A percentile compares a stretch with the other conserved stretches of the same genome.
phyloP scores from a whole-genome alignment of 371 early-diverging fungal species.

The Mucor velutinosus region DNA sequence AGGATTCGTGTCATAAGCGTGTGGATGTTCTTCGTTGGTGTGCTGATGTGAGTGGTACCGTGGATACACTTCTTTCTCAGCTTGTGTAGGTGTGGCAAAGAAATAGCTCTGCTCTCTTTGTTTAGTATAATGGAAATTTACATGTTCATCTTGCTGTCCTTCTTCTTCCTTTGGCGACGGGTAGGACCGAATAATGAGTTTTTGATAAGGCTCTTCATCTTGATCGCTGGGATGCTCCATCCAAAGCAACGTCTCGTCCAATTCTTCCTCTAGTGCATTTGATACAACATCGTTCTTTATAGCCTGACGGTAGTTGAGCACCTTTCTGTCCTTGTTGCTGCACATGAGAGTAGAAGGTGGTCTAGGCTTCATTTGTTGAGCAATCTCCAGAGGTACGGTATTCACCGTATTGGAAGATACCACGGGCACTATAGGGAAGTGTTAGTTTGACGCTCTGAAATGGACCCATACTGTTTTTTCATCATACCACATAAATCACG shows the following conservation, averaged over 20 bases:
- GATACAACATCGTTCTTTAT: background rate
- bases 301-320: background rate
- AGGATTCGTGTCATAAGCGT: background rate
- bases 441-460: background rate
- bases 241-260: constrained; percentile 13
- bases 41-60: background rate
- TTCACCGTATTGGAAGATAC: constrained; percentile 62
- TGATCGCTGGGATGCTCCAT: constrained; percentile 9
- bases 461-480: too few species aligned
- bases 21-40: background rate
- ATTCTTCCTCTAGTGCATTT: background rate
- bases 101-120: background rate
- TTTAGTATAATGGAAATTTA: background rate
- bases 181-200: background rate
- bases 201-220: background rate
- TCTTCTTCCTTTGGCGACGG: background rate
- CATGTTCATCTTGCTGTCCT: background rate
- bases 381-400: constrained; percentile 60
- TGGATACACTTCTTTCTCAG: background rate
- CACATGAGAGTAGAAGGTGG: constrained; percentile 53
- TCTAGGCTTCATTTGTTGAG: constrained; percentile 60
- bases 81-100: background rate
- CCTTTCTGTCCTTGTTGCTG: constrained; percentile 3
- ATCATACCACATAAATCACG: constrained; percentile 36
- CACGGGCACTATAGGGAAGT: constrained; percentile 50